Evolutionary conservation across 2,329 filamentous ascomycete species (phyloP).

Genomic region (Rhynchosporium secalis): DNA sequence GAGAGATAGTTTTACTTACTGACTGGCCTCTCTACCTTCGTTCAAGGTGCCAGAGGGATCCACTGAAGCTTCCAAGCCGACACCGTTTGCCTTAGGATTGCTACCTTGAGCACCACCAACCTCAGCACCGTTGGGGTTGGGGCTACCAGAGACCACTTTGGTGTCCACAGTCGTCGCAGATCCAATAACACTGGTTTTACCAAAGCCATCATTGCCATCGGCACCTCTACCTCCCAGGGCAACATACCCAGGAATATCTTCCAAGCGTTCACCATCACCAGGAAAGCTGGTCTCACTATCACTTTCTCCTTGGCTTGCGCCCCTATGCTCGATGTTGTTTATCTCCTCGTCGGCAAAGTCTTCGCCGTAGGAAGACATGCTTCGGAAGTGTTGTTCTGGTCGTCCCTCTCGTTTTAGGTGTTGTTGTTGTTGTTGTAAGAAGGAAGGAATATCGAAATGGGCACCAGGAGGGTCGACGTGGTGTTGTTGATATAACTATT

Average conservation of each 20-base stretch:
- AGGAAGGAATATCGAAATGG: background rate
- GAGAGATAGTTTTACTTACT: too few species aligned
- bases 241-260: too few species aligned
- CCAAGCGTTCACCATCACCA: background rate
- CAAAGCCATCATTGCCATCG: background rate
- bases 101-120: too few species aligned
- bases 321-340: background rate
- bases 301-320: conserved; percentile 7
- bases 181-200: too few species aligned
- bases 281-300: background rate
- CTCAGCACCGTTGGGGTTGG: too few species aligned
- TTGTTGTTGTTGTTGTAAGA: background rate
- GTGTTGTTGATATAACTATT: background rate
- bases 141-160: too few species aligned
- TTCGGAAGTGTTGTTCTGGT: background rate
- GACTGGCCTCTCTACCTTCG: too few species aligned
- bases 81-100: too few species aligned
- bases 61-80: too few species aligned
- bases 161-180: too few species aligned
- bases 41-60: too few species aligned
- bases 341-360: conserved; percentile 2
- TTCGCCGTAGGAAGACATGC: conserved; percentile 6
- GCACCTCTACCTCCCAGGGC: background rate
- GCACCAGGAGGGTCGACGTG: background rate
- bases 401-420: background rate